These are phyloP conservation scores for Phytophthora ohioensis DNA, from an alignment of 352 stramenopile genomes.

Conservation along the genomic window DNA sequence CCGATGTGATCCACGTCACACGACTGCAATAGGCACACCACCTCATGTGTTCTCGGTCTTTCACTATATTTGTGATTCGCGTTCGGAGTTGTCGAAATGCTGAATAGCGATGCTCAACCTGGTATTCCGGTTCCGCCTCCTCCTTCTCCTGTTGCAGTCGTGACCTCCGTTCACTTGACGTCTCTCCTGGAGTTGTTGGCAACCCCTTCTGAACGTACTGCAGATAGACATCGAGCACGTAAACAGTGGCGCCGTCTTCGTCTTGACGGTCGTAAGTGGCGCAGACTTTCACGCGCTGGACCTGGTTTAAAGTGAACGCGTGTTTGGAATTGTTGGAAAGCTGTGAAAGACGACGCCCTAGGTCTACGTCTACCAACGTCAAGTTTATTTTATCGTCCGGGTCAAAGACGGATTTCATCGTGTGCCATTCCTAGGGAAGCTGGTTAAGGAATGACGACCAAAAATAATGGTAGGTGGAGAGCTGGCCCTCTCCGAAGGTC, in stretches of 20 bases:
- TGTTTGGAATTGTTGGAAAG: conserved; percentile 64
- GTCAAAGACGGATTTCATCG: conserved; percentile 30
- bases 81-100: conserved; percentile 59
- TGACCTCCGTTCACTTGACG: conserved; percentile 27
- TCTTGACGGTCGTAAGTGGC: conserved; percentile 44
- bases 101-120: conserved; percentile 69
- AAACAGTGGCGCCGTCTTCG: conserved; percentile 55
- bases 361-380: conserved; percentile 15
- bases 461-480: conserved; percentile 9
- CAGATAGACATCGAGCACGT: conserved; percentile 64
- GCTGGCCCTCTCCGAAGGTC: conserved; percentile 31
- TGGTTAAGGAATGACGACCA: conserved; percentile 13
- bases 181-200: conserved; percentile 38
- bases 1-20: conserved; percentile 51
- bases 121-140: conserved; percentile 42
- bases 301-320: conserved; percentile 69
- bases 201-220: conserved; percentile 60
- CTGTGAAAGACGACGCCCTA: conserved; percentile 43
- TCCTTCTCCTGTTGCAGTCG: conserved; percentile 36
- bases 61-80: conserved; percentile 38
- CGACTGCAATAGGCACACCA: conserved; percentile 65
- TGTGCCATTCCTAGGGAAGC: conserved; percentile 13
- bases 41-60: conserved; percentile 48
- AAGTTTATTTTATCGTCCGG: conserved; percentile 9
- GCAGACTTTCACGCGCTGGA: conserved; percentile 57